Percentiles rank a stretch among this genome's conserved stretches.
Evolutionary conservation across 768 basidiomycete species (phyloP).

Genomic region (Xerocomellus intermedius): DNA sequence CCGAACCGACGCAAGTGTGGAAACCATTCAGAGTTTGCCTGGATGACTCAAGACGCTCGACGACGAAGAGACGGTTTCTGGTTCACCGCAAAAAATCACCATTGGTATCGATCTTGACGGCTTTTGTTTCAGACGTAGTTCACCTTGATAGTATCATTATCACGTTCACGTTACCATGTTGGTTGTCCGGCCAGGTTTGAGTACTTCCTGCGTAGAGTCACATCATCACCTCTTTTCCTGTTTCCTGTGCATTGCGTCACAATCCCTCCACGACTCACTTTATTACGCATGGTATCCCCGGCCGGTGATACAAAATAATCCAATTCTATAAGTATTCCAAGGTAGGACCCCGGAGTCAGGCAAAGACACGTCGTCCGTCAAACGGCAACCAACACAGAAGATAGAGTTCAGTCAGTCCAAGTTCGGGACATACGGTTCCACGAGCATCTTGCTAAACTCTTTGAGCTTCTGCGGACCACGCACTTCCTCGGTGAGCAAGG

Average conservation of each 20-base stretch:
- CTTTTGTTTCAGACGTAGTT: background rate
- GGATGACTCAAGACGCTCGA: conserved; percentile 41
- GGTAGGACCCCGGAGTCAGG: background rate
- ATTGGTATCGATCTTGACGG: conserved; percentile 63
- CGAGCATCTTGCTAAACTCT: conserved; percentile 90
- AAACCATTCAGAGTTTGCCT: conserved; percentile 11
- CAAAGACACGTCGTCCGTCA: background rate
- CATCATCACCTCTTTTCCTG: background rate
- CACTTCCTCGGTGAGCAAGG: conserved; percentile 94
- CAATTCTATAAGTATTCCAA: conserved; percentile 1
- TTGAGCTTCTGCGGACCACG: conserved; percentile 91
- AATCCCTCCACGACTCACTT: background rate
- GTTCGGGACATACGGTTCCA: conserved; percentile 68
- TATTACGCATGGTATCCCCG: conserved; percentile 14
- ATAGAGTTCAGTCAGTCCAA: conserved; percentile 18
- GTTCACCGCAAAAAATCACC: conserved; percentile 52
- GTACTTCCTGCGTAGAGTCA: background rate
- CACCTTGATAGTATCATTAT: conserved; percentile 20
- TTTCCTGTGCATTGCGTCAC: background rate
- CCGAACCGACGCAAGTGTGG: conserved; percentile 10
- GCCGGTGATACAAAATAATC: conserved; percentile 6
- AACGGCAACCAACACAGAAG: background rate
- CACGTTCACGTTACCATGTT: background rate
- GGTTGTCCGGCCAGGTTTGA: background rate
- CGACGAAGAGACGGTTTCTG: conserved; percentile 55